Evolutionary conservation across 2,329 filamentous ascomycete genomes (phyloP), one percentile per base, ranked within the genome.

Genomic region (Eurotiales sp.): DNA sequence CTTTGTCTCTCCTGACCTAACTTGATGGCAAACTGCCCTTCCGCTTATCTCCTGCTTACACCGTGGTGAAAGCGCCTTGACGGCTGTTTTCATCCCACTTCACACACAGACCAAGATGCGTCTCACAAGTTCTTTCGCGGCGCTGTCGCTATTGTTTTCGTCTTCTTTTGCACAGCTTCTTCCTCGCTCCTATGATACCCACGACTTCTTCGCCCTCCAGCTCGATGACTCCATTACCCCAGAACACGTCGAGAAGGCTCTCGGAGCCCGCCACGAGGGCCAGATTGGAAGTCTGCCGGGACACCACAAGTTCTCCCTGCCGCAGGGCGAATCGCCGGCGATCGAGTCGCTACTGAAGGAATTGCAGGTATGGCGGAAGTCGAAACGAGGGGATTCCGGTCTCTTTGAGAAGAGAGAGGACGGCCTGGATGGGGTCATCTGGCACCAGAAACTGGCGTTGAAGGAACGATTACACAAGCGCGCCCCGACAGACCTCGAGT

Each of bases 161-260:
- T 64, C 76, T 55, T 71, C 75, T 52, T 17, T 54, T 11, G 74
- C 78, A 25, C 67, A 76, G 41, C 68, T 82, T 40, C 74, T 77
- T 45, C 74, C 78, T 56, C 86, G 88, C 60, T 81, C 93, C 64
- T 88, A 95, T 76, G 81, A 87, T 45, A 78, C 81, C 34, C 83
- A 90, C 71, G 92, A 99, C 70, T 97, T 95, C 73, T 96, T 97
- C 68, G 90, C 95, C 57, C 78, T 99, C 42, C 88, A 96, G 59
- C 80, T 99, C 63, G 82, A 86, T 53, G 73, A 81, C 11, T 76
- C 80, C 32, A 77, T 81, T 6, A 77, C 83, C 12, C 90, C 90
- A 14, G 77, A 86, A 36, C 59, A 68, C 19, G 77, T 96, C 56
- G 90, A 90, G 23, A 73, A 76, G 41, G 78, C 83, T 19, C 75